Evolutionary conservation across 495 filamentous ascomycete genomes (phyloP), one percentile per base, ranked within the genome.

Genomic region (Penicillium daleae): DNA sequence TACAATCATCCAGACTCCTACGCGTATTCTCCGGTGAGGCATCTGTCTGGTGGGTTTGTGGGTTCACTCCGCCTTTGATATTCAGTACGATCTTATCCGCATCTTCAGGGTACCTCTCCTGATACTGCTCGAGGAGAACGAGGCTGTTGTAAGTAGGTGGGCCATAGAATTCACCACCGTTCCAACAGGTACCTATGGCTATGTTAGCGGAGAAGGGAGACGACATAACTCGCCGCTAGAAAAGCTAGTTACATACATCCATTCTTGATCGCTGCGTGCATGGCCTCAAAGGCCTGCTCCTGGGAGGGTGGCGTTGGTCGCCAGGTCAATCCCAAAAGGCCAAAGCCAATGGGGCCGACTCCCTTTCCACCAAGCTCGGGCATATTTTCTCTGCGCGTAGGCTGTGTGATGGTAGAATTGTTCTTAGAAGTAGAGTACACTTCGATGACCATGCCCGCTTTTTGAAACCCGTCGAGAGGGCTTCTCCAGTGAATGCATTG

Each of bases 101-200:
- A 39, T 39, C 35, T 39, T 39, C 35, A 15, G 35, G 35, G 13
- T 39, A 6, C 35, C 17, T 39, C 5, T 39, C 13, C 35, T 17
- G 35, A 39, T 39, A 39, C 35, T 39, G 35, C 35, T 39, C 35
- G 35, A 39, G 2, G 35, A 39, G 27, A 39, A 39, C 35, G 4
- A 39, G 44, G 44, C 21, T 49, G 44, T 49, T 49, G 6, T 49
- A 49, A 21, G 24, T 24, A 49, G 44, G 44, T 49, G 44, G 44
- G 44, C 44, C 44, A 26, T 49, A 49, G 44, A 24, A 49, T 49
- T 49, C 44, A 49, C 44, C 44, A 24, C 44, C 44, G 44, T 49
- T 49, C 44, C 44, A 49, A 49, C 44, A 49, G 24, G 44, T 49
- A 27, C 19, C 44, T 49, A 49, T 49, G 24, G 44, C 44, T 24